Evolutionary conservation across 768 basidiomycete species (phyloP), one percentile per base, ranked within the genome.

Genomic region (Hygrocybe punicea): DNA sequence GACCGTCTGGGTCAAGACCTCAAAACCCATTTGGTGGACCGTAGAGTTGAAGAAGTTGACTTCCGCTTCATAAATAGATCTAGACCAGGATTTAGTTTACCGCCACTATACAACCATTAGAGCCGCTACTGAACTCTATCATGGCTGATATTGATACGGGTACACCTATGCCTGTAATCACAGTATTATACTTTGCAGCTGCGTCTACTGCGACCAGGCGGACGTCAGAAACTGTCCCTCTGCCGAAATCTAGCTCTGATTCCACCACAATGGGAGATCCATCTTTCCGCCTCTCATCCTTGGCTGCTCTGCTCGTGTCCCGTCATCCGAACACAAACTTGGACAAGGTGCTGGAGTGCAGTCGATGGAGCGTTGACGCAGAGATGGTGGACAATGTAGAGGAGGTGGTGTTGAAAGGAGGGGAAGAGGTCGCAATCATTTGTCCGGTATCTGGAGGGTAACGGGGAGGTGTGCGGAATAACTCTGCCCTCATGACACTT

Each of bases 11-110:
- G 75, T 98, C 51, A 81, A 81, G 66, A 98, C 94, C 0, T 82
- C 86, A 21, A 82, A 79, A 50, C 89, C 93, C 0, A 88, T 99
- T 42, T 87, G 91, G 82, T 99, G 95, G 96, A 89, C 87, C 21
- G 85, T 81, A 50, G 93, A 93, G 69, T 70, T 93, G 59, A 80
- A 67, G 64, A 63, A 61, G 48, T 63, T 59, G 56, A 52, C 21
- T 23, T n/a, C 6, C 19, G 21, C 34, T 24, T n/a, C n/a, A n/a
- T n/a, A n/a, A n/a, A n/a, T n/a, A n/a, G n/a, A n/a, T n/a, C n/a
- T n/a, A n/a, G n/a, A n/a, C n/a, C n/a, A n/a, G n/a, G n/a, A n/a
- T n/a, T n/a, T n/a, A n/a, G n/a, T n/a, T n/a, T n/a, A n/a, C n/a
- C n/a, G n/a, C n/a, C n/a, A 37, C 34, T 19, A 21, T 24, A 37